These are phyloP conservation scores for Penicillium expansum DNA, from an alignment of 2,329 filamentous ascomycete genomes.

Conservation along the genomic window DNA sequence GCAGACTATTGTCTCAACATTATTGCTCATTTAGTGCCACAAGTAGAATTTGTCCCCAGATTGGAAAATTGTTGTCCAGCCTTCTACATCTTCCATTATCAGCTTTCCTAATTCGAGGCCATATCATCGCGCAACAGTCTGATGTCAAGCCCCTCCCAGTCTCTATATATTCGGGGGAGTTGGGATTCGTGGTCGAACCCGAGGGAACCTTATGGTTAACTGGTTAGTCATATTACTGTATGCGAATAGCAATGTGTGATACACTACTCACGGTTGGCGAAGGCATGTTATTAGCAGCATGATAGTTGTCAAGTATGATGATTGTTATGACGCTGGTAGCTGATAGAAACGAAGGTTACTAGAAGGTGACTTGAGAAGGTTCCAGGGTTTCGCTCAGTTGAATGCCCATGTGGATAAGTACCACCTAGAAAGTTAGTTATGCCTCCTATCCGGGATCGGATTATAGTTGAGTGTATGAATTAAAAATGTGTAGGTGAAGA, in stretches of 20 bases:
- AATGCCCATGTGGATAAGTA: too few species aligned
- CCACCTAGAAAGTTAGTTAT: too few species aligned
- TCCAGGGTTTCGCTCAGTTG: not conserved
- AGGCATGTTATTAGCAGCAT: not conserved
- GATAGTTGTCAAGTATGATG: not conserved
- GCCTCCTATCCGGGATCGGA: not conserved
- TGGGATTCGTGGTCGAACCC: not conserved
- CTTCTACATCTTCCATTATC: not conserved
- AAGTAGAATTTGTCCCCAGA: not conserved
- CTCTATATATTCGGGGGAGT: not conserved
- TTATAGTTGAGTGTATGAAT: not conserved
- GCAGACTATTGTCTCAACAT: not conserved
- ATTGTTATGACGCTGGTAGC: not conserved
- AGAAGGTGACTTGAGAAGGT: not conserved
- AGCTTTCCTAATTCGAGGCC: not conserved
- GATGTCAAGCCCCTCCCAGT: not conserved
- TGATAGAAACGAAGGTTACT: not conserved
- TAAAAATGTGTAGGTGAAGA: not conserved
- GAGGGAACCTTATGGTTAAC: not conserved
- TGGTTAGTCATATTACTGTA: not conserved
- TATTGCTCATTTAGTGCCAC: not conserved
- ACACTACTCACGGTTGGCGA: not conserved
- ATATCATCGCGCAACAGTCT: not conserved
- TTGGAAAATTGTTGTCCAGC: not conserved
- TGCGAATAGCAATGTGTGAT: not conserved